A percentile compares a stretch with the other conserved stretches of the same genome.
Evolutionary conservation across 2,329 filamentous ascomycete species (phyloP).

Genomic region (Aspergillus phoenicis): DNA sequence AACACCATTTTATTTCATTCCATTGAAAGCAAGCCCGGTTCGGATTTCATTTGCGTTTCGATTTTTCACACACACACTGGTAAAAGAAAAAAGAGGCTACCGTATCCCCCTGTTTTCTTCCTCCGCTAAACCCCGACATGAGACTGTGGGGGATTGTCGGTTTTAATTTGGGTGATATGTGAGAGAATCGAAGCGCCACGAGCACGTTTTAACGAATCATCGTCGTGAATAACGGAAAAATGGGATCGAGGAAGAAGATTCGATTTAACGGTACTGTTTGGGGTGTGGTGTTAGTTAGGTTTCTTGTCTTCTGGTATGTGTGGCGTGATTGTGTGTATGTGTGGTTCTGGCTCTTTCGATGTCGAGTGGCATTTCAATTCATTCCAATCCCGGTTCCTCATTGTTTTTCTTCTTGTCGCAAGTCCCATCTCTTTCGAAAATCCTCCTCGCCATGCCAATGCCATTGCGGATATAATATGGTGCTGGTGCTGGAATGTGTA

Average conservation of each 20-base stretch:
- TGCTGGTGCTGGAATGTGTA: background rate
- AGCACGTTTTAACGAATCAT: conserved; percentile 32
- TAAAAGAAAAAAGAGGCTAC: conserved; percentile 1
- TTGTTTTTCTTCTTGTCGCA: background rate
- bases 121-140: too few species aligned
- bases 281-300: conserved; percentile 13
- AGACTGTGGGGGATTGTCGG: too few species aligned
- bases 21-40: background rate
- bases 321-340: background rate
- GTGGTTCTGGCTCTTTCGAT: background rate
- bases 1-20: conserved; percentile 23
- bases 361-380: background rate
- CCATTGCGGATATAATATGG: background rate
- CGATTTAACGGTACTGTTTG: conserved; percentile 40
- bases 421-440: background rate
- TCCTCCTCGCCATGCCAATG: background rate
- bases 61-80: conserved; percentile 10
- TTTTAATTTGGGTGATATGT: too few species aligned
- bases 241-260: conserved; percentile 30
- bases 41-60: conserved; percentile 7
- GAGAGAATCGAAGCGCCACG: background rate
- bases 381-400: background rate
- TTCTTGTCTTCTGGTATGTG: background rate
- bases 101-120: conserved; percentile 10
- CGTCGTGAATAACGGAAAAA: conserved; percentile 34